Evolutionary conservation across 2,329 filamentous ascomycete genomes (phyloP).

Genomic region (Furcasterigmium sp.): DNA sequence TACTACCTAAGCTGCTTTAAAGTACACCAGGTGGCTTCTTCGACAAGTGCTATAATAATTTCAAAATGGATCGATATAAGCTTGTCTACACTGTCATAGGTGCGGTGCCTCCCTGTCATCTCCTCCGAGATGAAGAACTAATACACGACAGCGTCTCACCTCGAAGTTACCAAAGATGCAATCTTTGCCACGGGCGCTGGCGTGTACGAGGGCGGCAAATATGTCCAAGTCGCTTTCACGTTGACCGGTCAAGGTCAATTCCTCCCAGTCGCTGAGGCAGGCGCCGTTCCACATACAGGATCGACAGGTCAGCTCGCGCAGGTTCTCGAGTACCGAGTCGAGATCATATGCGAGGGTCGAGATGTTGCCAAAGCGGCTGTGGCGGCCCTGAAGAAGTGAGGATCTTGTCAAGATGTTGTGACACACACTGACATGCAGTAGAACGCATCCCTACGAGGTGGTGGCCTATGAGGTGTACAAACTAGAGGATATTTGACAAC

Average conservation of each 20-base stretch:
- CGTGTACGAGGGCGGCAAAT: conserved; percentile 18
- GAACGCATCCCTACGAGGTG: conserved; percentile 20
- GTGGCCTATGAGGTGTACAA: conserved; percentile 21
- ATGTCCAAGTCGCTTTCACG: conserved; percentile 18
- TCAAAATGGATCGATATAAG: conserved; percentile 14
- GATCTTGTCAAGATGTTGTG: too few species aligned
- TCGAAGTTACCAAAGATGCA: conserved; percentile 15
- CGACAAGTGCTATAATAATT: not conserved
- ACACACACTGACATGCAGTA: conserved; percentile 4
- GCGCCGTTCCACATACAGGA: conserved; percentile 41
- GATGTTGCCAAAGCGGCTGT: conserved; percentile 36
- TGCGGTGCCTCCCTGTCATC: not conserved
- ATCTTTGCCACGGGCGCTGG: conserved; percentile 19
- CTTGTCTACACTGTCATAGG: conserved; percentile 10
- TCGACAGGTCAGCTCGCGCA: conserved; percentile 35
- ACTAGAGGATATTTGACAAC: conserved; percentile 15
- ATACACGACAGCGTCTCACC: conserved; percentile 5
- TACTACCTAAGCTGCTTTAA: too few species aligned
- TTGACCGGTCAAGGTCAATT: conserved; percentile 40
- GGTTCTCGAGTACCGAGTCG: conserved; percentile 40
- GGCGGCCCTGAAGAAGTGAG: conserved; percentile 40
- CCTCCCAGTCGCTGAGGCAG: conserved; percentile 28
- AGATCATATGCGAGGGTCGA: conserved; percentile 38
- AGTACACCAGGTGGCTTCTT: too few species aligned
- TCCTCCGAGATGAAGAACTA: not conserved